Conservation (phyloP, 2,329 filamentous ascomycete species). For the Lasiodiplodia gonubiensis region DNA sequence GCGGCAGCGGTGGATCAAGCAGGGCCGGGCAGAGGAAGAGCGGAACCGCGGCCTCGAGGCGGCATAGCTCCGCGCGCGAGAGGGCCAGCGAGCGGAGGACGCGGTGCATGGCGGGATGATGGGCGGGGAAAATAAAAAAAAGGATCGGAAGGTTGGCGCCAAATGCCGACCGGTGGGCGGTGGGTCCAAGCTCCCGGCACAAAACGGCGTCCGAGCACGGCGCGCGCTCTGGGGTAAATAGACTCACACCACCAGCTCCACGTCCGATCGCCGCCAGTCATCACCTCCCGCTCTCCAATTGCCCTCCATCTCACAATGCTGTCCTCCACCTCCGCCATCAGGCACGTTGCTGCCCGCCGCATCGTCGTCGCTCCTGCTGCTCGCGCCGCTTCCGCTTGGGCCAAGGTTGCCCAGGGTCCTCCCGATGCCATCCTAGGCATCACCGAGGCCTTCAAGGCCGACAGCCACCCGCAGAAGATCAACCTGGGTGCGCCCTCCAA, state of each 20-base stretch:
- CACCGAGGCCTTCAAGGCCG: constrained; percentile 99
- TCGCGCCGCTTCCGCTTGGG: constrained; percentile 81
- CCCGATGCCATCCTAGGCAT: constrained; percentile 70
- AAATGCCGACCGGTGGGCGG: constrained; percentile 7
- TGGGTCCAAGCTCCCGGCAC: constrained; percentile 23
- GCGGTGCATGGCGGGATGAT: constrained; percentile 21
- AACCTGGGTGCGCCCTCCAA: constrained; percentile 73
- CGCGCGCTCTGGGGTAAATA: constrained; percentile 38
- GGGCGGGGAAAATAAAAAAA: neutral
- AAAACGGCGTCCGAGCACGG: constrained; percentile 18
- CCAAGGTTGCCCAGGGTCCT: constrained; percentile 89
- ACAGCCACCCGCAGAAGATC: constrained; percentile 93
- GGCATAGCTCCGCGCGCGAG: constrained; percentile 15
- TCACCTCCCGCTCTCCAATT: constrained; percentile 6
- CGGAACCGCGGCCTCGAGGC: constrained; percentile 36
- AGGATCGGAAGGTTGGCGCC: neutral
- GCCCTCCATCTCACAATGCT: constrained; percentile 40
- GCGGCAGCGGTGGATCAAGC: constrained; percentile 29
- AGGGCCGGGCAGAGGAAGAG: constrained; percentile 45
- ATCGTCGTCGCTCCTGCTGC: constrained; percentile 51
- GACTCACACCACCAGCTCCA: constrained; percentile 33
- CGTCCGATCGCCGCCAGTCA: constrained; percentile 27
- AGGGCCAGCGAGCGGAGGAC: constrained; percentile 4
- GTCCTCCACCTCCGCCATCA: constrained; percentile 46
- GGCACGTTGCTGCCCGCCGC: constrained; percentile 45